Evolutionary conservation across 1,284 basidiomycete species (phyloP), one percentile per base, ranked within the genome.

Genomic region (Sporisorium reilianum): DNA sequence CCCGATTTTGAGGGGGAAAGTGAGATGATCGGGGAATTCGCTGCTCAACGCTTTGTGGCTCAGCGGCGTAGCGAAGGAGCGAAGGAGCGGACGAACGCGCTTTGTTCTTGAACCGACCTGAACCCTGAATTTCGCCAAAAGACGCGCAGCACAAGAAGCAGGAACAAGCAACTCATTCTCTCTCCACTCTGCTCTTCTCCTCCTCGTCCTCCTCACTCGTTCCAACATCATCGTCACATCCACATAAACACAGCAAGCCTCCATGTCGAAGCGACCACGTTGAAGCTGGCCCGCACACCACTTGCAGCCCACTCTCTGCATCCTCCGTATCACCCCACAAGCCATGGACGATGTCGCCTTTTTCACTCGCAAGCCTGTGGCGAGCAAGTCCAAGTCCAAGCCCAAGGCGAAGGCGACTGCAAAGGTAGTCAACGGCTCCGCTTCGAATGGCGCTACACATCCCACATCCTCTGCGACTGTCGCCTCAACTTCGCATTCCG

Each of bases 311-410:
- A 38, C 44, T 1, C 23, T 26, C n/a, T 38, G 12, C 22, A 20
- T 16, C n/a, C n/a, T n/a, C n/a, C n/a, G n/a, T n/a, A n/a, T n/a
- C n/a, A n/a, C n/a, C n/a, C n/a, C 36, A 38, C 38, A 40, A 53
- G 61, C n/a, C 26, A 70, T 70, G 67, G 66, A 69, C 49, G 71
- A 75, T 36, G 30, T 60, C 36, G 63, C 60, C 45, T 70, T 75
- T 32, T 75, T 69, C 64, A 56, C 46, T 6, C 65, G 65, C 51
- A 62, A 46, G 50, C 61, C 58, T 3, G 8, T 25, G 44, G 32
- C 54, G 10, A 57, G 45, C 34, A 55, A 38, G 36, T 44, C 60
- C 11, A 65, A 60, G 28, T 8, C 34, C 8, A 71, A 69, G 42
- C 23, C 53, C 7, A 63, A 61, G 26, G 18, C 40, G 5, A 56